Percentiles rank a stretch among this genome's conserved stretches.
Evolutionary conservation across 2,329 filamentous ascomycete species (phyloP).

Genomic region (Colletotrichum sp.): DNA sequence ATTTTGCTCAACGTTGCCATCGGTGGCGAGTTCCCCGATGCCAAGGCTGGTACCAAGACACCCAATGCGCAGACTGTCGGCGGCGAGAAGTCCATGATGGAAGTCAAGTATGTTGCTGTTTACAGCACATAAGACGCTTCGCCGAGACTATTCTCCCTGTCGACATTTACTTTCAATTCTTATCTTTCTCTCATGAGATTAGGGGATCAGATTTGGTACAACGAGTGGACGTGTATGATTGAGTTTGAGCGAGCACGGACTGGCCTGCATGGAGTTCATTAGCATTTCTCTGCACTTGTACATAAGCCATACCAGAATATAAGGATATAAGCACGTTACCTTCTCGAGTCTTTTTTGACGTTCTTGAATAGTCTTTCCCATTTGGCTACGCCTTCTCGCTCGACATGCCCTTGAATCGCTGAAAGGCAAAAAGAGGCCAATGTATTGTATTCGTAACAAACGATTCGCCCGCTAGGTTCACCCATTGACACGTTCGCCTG

Average conservation of each 20-base stretch:
- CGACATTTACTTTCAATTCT: not conserved
- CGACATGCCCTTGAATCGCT: not conserved
- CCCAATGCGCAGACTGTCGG: constrained; percentile 37
- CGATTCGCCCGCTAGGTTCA: too few relatives aligned
- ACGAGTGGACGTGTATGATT: not conserved
- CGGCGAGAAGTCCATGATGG: constrained; percentile 36
- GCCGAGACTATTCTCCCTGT: not conserved
- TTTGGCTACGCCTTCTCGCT: not conserved
- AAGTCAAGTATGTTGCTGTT: constrained; percentile 45
- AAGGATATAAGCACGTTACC: not conserved
- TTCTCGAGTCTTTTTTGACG: not conserved
- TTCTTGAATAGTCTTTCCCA: not conserved
- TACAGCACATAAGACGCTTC: constrained; percentile 22
- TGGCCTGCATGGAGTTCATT: not conserved
- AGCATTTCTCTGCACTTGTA: not conserved
- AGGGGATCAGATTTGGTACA: not conserved
- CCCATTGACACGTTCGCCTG: too few relatives aligned
- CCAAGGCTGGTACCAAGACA: constrained; percentile 32
- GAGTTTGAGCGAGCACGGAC: not conserved
- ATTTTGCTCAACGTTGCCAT: constrained; percentile 45
- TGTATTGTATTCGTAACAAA: too few relatives aligned
- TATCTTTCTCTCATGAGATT: not conserved
- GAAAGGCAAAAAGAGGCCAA: not conserved
- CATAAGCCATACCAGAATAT: not conserved
- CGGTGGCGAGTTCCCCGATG: constrained; percentile 41